These are phyloP conservation scores for Phytophthora nicotianae DNA, from an alignment of 352 stramenopile genomes.

Conservation along the genomic window DNA sequence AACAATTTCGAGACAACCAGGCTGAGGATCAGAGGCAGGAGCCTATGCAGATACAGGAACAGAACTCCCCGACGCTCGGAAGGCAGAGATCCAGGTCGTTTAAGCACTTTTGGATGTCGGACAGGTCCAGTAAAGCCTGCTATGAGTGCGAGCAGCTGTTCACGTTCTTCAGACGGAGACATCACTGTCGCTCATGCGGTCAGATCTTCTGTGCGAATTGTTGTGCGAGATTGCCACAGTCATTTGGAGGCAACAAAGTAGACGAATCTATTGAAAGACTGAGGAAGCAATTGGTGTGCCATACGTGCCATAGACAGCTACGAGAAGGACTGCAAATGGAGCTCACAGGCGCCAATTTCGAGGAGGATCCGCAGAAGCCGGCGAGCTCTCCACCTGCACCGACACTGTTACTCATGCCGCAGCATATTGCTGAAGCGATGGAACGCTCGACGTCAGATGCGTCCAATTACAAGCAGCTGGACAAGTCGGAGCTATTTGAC, in stretches of 20 bases:
- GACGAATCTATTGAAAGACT: slow-evolving; percentile 79
- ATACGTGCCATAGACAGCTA: slow-evolving; percentile 82
- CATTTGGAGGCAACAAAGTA: slow-evolving; percentile 75
- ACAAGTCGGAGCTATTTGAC: slow-evolving; percentile 73
- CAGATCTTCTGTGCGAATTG: slow-evolving; percentile 89
- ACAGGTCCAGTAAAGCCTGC: slow-evolving; percentile 82
- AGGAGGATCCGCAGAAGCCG: slow-evolving; percentile 39
- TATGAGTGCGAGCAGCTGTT: slow-evolving; percentile 87
- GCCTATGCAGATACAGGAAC: slow-evolving; percentile 30
- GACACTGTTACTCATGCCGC: slow-evolving; percentile 79
- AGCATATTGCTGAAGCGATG: slow-evolving; percentile 71
- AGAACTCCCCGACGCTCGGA: slow-evolving; percentile 32
- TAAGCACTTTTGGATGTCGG: slow-evolving; percentile 92
- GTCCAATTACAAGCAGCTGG: slow-evolving; percentile 65
- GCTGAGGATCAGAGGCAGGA: slow-evolving; percentile 26
- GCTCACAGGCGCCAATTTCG: slow-evolving; percentile 45
- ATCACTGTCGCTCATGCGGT: slow-evolving; percentile 86
- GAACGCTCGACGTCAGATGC: slow-evolving; percentile 63
- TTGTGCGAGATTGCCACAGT: slow-evolving; percentile 77
- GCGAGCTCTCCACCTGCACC: slow-evolving; percentile 41
- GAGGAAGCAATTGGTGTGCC: slow-evolving; percentile 86
- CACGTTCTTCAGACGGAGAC: slow-evolving; percentile 77
- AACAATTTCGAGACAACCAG: slow-evolving; percentile 48
- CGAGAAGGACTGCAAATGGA: slow-evolving; percentile 83
- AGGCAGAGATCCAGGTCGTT: slow-evolving; percentile 68